Conservation (phyloP, 2,329 filamentous ascomycete species). For the Helotiales sp. region DNA sequence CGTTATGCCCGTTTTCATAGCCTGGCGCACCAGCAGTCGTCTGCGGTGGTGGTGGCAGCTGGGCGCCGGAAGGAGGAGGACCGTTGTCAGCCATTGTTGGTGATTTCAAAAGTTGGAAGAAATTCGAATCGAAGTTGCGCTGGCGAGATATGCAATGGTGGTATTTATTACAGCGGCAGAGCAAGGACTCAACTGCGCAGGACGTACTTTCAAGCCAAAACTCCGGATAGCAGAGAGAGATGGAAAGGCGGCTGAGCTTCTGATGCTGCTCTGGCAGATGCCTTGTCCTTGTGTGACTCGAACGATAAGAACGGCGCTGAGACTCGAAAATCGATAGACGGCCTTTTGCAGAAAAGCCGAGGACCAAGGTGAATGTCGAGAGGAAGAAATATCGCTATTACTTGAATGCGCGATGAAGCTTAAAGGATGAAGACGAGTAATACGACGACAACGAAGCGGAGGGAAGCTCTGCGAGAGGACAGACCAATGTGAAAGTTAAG, state of each 20-base stretch:
- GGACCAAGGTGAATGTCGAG: conserved; percentile 36
- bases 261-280: conserved; percentile 32
- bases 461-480: conserved; percentile 34
- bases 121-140: conserved; percentile 27
- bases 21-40: conserved; percentile 73
- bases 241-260: conserved; percentile 29
- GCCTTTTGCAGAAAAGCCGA: conserved; percentile 39
- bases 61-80: conserved; percentile 63
- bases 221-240: conserved; percentile 33
- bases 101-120: conserved; percentile 26
- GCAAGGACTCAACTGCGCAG: conserved; percentile 27
- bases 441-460: conserved; percentile 29
- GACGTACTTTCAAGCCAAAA: conserved; percentile 30
- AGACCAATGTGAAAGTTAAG: conserved; percentile 38
- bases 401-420: conserved; percentile 34
- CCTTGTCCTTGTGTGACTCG: conserved; percentile 38
- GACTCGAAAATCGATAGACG: conserved; percentile 38
- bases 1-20: conserved; percentile 77
- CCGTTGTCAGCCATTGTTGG: conserved; percentile 78
- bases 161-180: conserved; percentile 35
- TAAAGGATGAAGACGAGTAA: conserved; percentile 31
- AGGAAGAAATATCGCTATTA: conserved; percentile 37
- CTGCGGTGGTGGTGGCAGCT: conserved; percentile 73
- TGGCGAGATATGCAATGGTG: conserved; percentile 32
- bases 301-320: conserved; percentile 40